phyloP scores from a whole-genome alignment of 306 rosid genomes.

The Luffa aegyptiaca region DNA sequence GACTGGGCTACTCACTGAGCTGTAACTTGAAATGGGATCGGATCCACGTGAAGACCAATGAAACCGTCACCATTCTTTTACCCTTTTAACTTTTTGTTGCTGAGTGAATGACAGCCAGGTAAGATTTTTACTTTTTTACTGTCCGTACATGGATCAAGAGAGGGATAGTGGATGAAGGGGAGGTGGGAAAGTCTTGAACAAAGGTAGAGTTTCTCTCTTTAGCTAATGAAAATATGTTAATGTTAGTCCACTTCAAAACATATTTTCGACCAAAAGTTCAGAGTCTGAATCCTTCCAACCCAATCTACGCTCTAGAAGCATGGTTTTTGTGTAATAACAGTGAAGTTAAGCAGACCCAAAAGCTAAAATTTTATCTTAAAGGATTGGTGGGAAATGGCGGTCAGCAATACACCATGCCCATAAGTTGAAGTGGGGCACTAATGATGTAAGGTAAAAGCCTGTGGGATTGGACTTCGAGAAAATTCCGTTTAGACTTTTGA shows the following conservation, averaged over 20 bases:
- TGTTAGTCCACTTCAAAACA: too few relatives aligned
- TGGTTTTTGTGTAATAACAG: not conserved
- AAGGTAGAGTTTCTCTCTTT: not conserved
- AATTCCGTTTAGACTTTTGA: not conserved
- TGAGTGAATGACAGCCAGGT: not conserved
- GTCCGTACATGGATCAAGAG: not conserved
- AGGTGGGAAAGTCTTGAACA: not conserved
- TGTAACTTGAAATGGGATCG: slow-evolving; percentile 1
- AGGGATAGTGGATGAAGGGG: not conserved
- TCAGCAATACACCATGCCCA: not conserved
- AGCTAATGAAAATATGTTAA: not conserved
- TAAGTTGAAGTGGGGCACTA: slow-evolving; percentile 10
- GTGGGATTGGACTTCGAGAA: slow-evolving; percentile 2
- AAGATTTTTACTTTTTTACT: slow-evolving; percentile 1
- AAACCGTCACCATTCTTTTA: not conserved
- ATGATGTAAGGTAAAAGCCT: not conserved
- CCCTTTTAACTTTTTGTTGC: not conserved
- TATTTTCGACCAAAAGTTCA: too few relatives aligned
- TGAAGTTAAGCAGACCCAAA: not conserved
- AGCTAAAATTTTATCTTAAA: not conserved
- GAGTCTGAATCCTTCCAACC: too few relatives aligned
- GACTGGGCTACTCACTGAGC: slow-evolving; percentile 9
- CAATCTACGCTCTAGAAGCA: not conserved
- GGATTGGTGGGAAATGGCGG: slow-evolving; percentile 7
- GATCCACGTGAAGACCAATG: slow-evolving; percentile 36